These are phyloP conservation scores for Usnea hakonensis DNA, from an alignment of 495 filamentous ascomycete genomes.

Conservation along the genomic window DNA sequence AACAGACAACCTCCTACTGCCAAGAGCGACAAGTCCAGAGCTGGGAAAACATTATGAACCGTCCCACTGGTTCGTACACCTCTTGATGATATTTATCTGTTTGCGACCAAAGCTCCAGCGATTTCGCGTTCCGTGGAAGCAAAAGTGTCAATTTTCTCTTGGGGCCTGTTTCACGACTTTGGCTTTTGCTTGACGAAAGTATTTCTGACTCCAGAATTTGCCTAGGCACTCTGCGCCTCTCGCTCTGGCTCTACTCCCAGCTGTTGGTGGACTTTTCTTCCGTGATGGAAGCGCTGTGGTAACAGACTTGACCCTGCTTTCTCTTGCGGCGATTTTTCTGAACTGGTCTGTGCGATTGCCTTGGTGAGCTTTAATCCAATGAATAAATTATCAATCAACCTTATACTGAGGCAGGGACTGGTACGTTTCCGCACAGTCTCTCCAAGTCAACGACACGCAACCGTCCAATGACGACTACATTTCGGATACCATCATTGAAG, in stretches of 20 bases:
- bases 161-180: no score
- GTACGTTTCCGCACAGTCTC: constrained; percentile 73
- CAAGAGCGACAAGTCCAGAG: constrained; percentile 38
- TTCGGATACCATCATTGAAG: constrained; percentile 41
- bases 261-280: constrained; percentile 76
- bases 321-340: constrained; percentile 72
- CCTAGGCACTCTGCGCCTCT: constrained; percentile 74
- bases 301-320: constrained; percentile 76
- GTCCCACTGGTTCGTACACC: no score
- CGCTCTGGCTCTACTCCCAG: constrained; percentile 74
- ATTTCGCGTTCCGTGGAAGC: no score
- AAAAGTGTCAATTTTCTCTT: no score
- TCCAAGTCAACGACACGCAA: constrained; percentile 40
- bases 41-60: constrained; percentile 36
- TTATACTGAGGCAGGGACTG: constrained; percentile 58
- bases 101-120: no score
- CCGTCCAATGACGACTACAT: constrained; percentile 4
- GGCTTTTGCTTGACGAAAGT: no score
- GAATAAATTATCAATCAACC: not conserved
- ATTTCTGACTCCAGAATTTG: no score
- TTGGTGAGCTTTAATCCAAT: constrained; percentile 50
- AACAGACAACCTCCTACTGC: constrained; percentile 66
- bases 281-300: constrained; percentile 72
- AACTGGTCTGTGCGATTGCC: constrained; percentile 90
- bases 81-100: no score